Evolutionary conservation across 345 rosid species (phyloP).

Genomic region (Raphanus raphanistrum): DNA sequence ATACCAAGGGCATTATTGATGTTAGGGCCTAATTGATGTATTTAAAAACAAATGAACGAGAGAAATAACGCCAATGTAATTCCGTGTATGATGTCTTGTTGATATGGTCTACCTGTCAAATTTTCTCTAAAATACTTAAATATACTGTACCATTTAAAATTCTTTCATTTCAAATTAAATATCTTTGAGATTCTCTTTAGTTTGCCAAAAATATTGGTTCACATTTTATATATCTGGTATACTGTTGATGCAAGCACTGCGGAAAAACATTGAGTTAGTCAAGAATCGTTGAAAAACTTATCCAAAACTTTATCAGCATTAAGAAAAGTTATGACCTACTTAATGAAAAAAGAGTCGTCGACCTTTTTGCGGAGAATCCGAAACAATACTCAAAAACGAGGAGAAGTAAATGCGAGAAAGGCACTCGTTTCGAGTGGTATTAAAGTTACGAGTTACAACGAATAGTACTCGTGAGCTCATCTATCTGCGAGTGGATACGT

Average conservation of each 20-base stretch:
- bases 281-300: constrained; percentile 25
- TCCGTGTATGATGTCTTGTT: neutral
- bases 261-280: constrained; percentile 21
- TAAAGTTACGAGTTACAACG: constrained; percentile 10
- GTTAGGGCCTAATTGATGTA: no score
- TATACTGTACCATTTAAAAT: neutral
- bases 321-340: constrained; percentile 27
- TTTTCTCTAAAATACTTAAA: neutral
- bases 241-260: neutral
- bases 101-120: constrained; percentile 6
- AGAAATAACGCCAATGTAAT: no score
- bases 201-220: constrained; percentile 1
- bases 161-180: neutral
- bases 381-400: constrained; percentile 22
- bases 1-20: neutral
- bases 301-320: constrained; percentile 29
- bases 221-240: neutral
- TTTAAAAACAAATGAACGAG: no score
- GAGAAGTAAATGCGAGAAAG: constrained; percentile 19
- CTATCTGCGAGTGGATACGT: constrained; percentile 23
- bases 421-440: constrained; percentile 27
- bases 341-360: constrained; percentile 9
- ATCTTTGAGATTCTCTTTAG: neutral
- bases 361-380: constrained; percentile 7
- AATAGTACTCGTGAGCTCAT: constrained; percentile 26